A percentile compares a stretch with the other conserved stretches of the same genome.
Evolutionary conservation across 2,329 filamentous ascomycete species (phyloP).

Genomic region (Penicillium brasilianum): DNA sequence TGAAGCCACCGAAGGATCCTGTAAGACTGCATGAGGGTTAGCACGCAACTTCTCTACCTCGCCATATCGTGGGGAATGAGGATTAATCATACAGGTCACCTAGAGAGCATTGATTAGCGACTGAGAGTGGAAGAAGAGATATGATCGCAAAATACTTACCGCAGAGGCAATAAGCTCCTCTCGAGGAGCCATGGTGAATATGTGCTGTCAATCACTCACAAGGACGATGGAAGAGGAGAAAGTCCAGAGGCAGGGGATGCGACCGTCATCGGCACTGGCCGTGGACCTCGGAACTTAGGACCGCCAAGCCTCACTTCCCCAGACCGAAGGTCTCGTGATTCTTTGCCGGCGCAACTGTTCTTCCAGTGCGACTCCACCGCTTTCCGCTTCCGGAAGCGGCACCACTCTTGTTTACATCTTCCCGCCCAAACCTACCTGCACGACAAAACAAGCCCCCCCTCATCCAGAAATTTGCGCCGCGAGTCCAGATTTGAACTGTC

Average conservation of each 20-base stretch:
- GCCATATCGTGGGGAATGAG: constrained; percentile 4
- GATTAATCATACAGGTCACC: constrained; percentile 56
- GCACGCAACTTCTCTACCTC: constrained; percentile 14
- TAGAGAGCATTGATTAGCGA: constrained; percentile 40
- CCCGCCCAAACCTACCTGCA: constrained; percentile 24
- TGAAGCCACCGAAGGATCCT: constrained; percentile 87
- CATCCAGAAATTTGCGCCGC: constrained; percentile 19
- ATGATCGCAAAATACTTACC: constrained; percentile 53
- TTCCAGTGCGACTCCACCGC: constrained; percentile 35
- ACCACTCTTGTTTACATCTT: constrained; percentile 46
- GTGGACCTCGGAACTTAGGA: constrained; percentile 46
- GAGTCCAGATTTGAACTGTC: constrained; percentile 10
- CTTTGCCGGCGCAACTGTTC: constrained; percentile 25
- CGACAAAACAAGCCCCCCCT: constrained; percentile 27
- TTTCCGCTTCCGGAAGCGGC: constrained; percentile 33
- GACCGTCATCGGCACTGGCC: constrained; percentile 34
- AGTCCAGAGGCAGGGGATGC: constrained; percentile 23
- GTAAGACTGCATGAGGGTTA: constrained; percentile 68
- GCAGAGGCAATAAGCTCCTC: constrained; percentile 91
- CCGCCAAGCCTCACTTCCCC: constrained; percentile 37
- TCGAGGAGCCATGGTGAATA: constrained; percentile 74
- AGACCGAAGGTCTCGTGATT: constrained; percentile 40
- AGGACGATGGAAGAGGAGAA: constrained; percentile 18
- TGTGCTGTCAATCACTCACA: constrained; percentile 16
- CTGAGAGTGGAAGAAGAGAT: constrained; percentile 35